Base-by-base conservation (phyloP, 169 alveolate genomes). In the Eimeria tenella region DNA sequence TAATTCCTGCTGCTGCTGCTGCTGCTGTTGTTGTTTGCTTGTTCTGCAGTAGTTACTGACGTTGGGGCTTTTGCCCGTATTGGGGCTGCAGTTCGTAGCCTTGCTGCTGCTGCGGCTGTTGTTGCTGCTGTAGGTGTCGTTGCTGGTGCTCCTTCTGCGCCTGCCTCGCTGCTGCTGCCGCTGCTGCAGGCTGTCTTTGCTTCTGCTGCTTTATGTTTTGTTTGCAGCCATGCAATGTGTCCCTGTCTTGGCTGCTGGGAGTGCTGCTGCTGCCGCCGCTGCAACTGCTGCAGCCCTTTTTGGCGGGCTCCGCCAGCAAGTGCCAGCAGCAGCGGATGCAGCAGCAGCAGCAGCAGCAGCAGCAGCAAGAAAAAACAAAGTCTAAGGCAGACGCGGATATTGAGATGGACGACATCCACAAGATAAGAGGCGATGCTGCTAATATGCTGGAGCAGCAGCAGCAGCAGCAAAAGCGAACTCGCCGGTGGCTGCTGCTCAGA, bases 401-500 rank as follows among this genome's bases (percentile, higher is more conserved):
- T n/a, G n/a, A n/a, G n/a, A n/a, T n/a, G n/a, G n/a, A n/a, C n/a
- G n/a, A n/a, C 17, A 65, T 5, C 25, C 7, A n/a, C 75, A 65
- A 9, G 8, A 13, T 5, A 10, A 21, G 31, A 65, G 17, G 8
- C 7, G 42, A 65, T 21, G 9, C 75, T 8, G 75, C 17, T 5
- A 21, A 65, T 9, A 65, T 13, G 42, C 17, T 65, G 17, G 56
- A 15, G 58, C 86, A 75, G 86, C 60, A 50, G 17, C 86, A n/a
- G 52, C 50, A 52, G 68, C 4, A 9, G 87, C 87, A 5, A 68
- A 63, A 77, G 87, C 42, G 70, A 68, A 49, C 50, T 19, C 87
- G 17, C 87, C 42, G 21, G 70, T 11, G 63, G 4, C 70, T 77
- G 87, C 87, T 77, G 87, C 87, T 77, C 70, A 77, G 87, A 49